Evolutionary conservation across 2,329 filamentous ascomycete genomes (phyloP), one percentile per base, ranked within the genome.

Genomic region (Xylaria sp.): DNA sequence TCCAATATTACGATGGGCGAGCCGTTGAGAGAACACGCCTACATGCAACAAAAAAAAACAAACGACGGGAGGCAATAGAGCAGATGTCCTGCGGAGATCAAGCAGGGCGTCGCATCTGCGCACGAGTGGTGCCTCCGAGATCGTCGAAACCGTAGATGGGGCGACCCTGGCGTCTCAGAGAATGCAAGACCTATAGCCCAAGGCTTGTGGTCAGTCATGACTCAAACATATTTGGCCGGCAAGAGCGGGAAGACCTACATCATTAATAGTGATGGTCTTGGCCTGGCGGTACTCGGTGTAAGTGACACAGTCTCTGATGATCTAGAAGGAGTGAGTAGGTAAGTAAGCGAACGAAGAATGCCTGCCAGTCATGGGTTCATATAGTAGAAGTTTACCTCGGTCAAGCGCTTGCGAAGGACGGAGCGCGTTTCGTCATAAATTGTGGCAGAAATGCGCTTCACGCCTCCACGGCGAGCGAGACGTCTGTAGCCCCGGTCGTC

Each of bases 381-480:
- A 50, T 42, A 34, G 18, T 51, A 35, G 30, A 37, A 19, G 57
- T 74, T 39, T 75, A 86, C 84, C 34, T 64, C 63, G 4, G 74
- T 65, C 0, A 92, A 73, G 0, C 79, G 76, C 0, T 66, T 61
- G 19, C 79, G 83, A 1, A 92, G 55, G 0, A 78, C 83, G 0
- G 3, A 16, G 0, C 90, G 77, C 0, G 80, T 72, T 0, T 89
- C 86, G 0, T 85, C 78, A 67, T 92, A 92, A 2, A 92, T 86
- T 0, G 51, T 64, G 0, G 70, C 80, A 0, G 85, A 87, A 7
- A 92, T 91, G 0, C 89, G 79, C 70, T 92, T 92, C 0, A 93
- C 86, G 0, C 90, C 90, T 1, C 89, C 90, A 5, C 90, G 84
- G 4, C 90, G 83, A 1, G 90, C 90, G 0, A 93, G 74, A 47